These are phyloP conservation scores for Chalciporus sp. DNA, from an alignment of 1,284 basidiomycete species.

Conservation along the genomic window DNA sequence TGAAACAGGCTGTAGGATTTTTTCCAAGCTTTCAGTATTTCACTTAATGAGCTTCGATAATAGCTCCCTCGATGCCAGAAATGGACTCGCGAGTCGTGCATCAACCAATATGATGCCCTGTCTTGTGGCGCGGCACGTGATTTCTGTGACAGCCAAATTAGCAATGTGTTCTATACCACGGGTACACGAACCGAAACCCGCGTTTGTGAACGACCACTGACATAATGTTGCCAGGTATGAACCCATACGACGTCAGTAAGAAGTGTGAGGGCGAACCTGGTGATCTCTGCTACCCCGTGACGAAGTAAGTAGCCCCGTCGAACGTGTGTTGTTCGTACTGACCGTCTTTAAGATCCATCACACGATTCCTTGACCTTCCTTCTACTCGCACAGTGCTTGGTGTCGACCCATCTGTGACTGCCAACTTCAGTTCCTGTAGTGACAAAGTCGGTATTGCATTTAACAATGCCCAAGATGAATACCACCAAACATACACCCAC, in stretches of 20 bases:
- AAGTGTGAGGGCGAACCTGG: slow-evolving; percentile 49
- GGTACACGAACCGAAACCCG: slow-evolving; percentile 30
- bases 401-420: slow-evolving; percentile 48
- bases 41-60: background rate
- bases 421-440: slow-evolving; percentile 55
- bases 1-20: slow-evolving; percentile 48
- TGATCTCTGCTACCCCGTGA: slow-evolving; percentile 53
- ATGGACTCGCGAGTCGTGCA: slow-evolving; percentile 48
- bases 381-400: slow-evolving; percentile 58
- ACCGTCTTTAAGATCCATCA: slow-evolving; percentile 44
- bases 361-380: slow-evolving; percentile 56
- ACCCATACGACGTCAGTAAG: slow-evolving; percentile 66
- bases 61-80: slow-evolving; percentile 52
- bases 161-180: slow-evolving; percentile 34
- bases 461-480: slow-evolving; percentile 38
- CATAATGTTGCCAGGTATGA: slow-evolving; percentile 35
- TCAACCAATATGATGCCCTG: slow-evolving; percentile 52
- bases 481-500: slow-evolving; percentile 53
- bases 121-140: slow-evolving; percentile 50
- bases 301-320: slow-evolving; percentile 36
- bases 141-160: slow-evolving; percentile 48
- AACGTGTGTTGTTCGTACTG: background rate
- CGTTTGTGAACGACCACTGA: background rate
- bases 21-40: background rate
- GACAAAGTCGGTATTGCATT: slow-evolving; percentile 46